Percentiles rank a stretch among this genome's conserved stretches.
Evolutionary conservation across 2,329 filamentous ascomycete genomes (phyloP).

Genomic region (Diaporthe ilicicola): DNA sequence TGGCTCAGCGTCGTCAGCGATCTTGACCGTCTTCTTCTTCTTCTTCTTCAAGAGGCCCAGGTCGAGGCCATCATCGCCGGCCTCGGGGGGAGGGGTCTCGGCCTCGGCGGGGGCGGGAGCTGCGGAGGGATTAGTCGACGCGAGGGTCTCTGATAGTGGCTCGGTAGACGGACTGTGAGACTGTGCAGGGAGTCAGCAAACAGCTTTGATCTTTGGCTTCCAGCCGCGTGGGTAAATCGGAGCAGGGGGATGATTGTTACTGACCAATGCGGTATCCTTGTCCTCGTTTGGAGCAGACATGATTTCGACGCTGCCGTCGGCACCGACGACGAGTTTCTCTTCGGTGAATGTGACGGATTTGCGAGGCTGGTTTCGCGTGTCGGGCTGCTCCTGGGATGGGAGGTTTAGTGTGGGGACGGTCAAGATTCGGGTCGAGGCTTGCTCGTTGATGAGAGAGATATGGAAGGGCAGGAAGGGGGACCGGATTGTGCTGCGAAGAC

Average conservation of each 20-base stretch:
- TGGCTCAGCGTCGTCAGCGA: slow-evolving; percentile 61
- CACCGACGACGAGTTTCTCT: slow-evolving; percentile 86
- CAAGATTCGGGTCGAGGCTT: not conserved
- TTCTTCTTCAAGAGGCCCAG: slow-evolving; percentile 76
- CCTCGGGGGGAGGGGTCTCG: slow-evolving; percentile 63
- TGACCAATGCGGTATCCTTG: slow-evolving; percentile 76
- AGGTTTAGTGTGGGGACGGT: slow-evolving; percentile 35
- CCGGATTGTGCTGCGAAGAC: not conserved
- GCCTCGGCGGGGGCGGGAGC: slow-evolving; percentile 30
- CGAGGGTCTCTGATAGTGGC: slow-evolving; percentile 32
- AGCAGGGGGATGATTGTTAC: not conserved
- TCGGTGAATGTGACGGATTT: slow-evolving; percentile 96
- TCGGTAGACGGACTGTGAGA: slow-evolving; percentile 35
- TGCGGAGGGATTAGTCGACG: slow-evolving; percentile 33
- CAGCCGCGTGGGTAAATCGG: not conserved
- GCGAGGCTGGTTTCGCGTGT: slow-evolving; percentile 73
- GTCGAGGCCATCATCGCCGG: slow-evolving; percentile 65
- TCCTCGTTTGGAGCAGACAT: slow-evolving; percentile 75
- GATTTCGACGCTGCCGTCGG: slow-evolving; percentile 85
- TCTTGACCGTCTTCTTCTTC: slow-evolving; percentile 71
- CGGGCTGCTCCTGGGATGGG: slow-evolving; percentile 43
- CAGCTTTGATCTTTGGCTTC: not conserved
- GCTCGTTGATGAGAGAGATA: slow-evolving; percentile 16
- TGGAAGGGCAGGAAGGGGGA: not conserved
- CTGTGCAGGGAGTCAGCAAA: slow-evolving; percentile 28